Percentiles rank a stretch among this genome's conserved stretches.
Conservation (phyloP, 1,139 yeast genomes). For the Torulaspora pretoriensis region DNA sequence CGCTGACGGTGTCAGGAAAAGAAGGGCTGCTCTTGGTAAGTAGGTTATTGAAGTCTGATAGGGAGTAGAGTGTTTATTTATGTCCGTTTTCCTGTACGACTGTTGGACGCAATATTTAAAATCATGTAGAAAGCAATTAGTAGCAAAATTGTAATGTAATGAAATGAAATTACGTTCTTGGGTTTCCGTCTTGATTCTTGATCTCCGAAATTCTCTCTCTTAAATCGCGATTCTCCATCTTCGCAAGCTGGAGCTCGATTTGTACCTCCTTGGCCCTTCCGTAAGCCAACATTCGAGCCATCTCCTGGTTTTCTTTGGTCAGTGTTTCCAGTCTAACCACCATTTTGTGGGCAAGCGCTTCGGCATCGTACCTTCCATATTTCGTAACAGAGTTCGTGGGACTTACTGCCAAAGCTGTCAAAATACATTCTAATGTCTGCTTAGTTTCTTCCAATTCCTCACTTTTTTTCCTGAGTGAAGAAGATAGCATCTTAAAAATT, state of each 20-base stretch:
- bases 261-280: constrained; percentile 70
- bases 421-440: constrained; percentile 56
- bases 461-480: constrained; percentile 49
- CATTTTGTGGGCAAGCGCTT: constrained; percentile 73
- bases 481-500: constrained; percentile 41
- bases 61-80: constrained; percentile 3
- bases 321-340: constrained; percentile 58
- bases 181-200: constrained; percentile 1
- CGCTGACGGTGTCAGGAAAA: constrained; percentile 73
- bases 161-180: not conserved
- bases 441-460: constrained; percentile 58
- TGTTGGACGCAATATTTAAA: not conserved
- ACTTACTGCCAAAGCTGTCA: constrained; percentile 49
- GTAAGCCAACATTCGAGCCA: constrained; percentile 65
- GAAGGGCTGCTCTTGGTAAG: constrained; percentile 47
- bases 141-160: not conserved
- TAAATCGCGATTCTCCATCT: constrained; percentile 47
- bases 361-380: constrained; percentile 61
- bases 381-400: constrained; percentile 44
- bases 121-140: not conserved
- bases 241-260: constrained; percentile 61
- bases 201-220: constrained; percentile 33
- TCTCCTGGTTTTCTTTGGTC: constrained; percentile 65
- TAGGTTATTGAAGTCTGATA: constrained; percentile 6
- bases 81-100: not conserved